phyloP scores from a whole-genome alignment of 176 grass and related monocot genomes.

The Bonia amplexicaulis region DNA sequence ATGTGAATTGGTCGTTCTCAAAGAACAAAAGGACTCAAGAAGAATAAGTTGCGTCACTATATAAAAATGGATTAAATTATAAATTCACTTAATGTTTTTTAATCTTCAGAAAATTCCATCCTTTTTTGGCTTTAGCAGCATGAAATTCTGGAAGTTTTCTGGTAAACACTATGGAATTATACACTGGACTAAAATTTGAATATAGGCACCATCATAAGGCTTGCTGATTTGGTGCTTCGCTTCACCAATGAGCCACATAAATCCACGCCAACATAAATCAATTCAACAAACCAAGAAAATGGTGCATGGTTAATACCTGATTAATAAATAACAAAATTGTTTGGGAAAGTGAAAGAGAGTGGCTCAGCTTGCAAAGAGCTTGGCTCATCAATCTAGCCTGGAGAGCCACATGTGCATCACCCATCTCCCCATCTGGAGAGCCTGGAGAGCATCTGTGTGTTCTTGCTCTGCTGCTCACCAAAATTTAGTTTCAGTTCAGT shows the following conservation, averaged over 20 bases:
- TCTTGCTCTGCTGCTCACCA: not conserved
- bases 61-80: not conserved
- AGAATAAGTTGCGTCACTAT: not conserved
- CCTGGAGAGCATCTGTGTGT: too few species aligned
- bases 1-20: not conserved
- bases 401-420: constrained; percentile 90
- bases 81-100: not conserved
- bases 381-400: constrained; percentile 98
- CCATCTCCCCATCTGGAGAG: constrained; percentile 99
- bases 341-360: constrained; percentile 79
- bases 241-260: not conserved
- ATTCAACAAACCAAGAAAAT: not conserved
- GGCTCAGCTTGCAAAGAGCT: constrained; percentile 93
- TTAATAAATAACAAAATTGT: constrained; percentile 93
- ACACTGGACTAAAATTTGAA: not conserved
- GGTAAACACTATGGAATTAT: not conserved
- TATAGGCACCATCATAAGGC: not conserved
- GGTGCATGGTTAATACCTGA: constrained; percentile 47
- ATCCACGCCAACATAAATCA: not conserved
- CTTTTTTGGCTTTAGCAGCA: not conserved
- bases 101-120: not conserved
- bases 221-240: not conserved
- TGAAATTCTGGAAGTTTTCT: not conserved
- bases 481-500: not conserved
- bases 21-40: not conserved